Evolutionary conservation across 352 stramenopile genomes (phyloP), one percentile per base, ranked within the genome.

Genomic region (Phytopythium kandeliae): DNA sequence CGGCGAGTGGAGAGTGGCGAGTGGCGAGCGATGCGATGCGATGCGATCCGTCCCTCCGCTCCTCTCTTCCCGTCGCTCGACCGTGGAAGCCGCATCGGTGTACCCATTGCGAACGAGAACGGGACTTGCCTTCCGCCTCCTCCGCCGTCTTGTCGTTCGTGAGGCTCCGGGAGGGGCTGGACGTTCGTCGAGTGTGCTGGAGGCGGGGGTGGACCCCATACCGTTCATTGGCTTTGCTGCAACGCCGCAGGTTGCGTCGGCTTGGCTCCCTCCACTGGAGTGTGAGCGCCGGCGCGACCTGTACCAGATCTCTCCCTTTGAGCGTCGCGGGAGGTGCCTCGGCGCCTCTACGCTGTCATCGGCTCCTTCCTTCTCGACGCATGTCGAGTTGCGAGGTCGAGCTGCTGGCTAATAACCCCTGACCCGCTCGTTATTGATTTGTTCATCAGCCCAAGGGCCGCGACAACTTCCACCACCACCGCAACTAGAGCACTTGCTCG

Each of bases 401-500:
- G 58, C 47, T 42, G 47, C 47, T 53, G 47, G 44, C 47, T 53
- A 16, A 43, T 21, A 12, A 16, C 21, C 21, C 30, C 4, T 44
- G 33, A 34, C 25, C 35, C 22, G 43, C 24, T 30, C 15, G 17
- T 21, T 53, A 33, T 43, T 17, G 43, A 33, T 53, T 31, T 9
- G 28, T 31, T 43, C 33, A 49, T 57, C 16, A 50, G 55, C 45
- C 56, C 47, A 33, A 43, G 44, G 57, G 70, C 26, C 79, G 79
- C 58, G 79, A 88, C 52, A 58, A 79, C 66, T 67, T 82, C 70
- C 74, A 77, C 58, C 72, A 90, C 79, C 79, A 90, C 65, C 79
- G 79, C 65, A 87, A 85, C 79, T 90, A 86, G 75, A 58, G 52
- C 42, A 47, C 19, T 50, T 45, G 37, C 55, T 59, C 22, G 50